A percentile compares a stretch with the other conserved stretches of the same genome.
Evolutionary conservation across 2,329 filamentous ascomycete species (phyloP).

Genomic region (Trichoderma simmonsii): DNA sequence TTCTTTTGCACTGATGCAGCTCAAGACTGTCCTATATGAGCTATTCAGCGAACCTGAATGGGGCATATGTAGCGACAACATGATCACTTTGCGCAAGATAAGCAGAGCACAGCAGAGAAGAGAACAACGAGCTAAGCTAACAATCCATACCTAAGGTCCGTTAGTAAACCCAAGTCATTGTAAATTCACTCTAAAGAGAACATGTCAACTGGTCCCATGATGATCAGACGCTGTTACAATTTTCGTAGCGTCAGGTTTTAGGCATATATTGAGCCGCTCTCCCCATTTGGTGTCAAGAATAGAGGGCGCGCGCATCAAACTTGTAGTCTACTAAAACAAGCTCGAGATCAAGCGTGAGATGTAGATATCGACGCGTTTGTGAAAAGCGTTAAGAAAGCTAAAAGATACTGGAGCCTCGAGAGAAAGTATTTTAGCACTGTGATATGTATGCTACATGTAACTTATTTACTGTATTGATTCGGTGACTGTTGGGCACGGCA

Average conservation of each 20-base stretch:
- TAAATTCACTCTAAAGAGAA: neutral
- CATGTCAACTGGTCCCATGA: rapidly evolving
- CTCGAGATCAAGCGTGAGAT: too few relatives aligned
- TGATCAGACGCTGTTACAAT: neutral
- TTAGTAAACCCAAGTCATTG: neutral
- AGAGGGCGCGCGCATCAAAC: too few relatives aligned
- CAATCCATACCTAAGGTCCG: neutral
- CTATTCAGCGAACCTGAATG: neutral
- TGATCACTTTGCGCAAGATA: neutral
- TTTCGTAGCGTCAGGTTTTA: too few relatives aligned
- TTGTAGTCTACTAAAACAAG: too few relatives aligned
- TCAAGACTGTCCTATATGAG: neutral
- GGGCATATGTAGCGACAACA: neutral
- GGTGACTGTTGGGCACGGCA: neutral
- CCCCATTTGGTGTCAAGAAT: too few relatives aligned
- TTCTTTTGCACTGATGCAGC: neutral
- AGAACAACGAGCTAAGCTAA: neutral
- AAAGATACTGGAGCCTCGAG: too few relatives aligned
- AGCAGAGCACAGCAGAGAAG: neutral
- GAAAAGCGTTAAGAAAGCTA: too few relatives aligned
- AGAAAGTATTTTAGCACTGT: too few relatives aligned
- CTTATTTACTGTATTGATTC: neutral
- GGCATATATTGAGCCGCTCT: too few relatives aligned
- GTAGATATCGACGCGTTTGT: too few relatives aligned
- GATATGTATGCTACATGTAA: too few relatives aligned